phyloP scores from a whole-genome alignment of 1,284 basidiomycete genomes.

The Ustilago hordei region DNA sequence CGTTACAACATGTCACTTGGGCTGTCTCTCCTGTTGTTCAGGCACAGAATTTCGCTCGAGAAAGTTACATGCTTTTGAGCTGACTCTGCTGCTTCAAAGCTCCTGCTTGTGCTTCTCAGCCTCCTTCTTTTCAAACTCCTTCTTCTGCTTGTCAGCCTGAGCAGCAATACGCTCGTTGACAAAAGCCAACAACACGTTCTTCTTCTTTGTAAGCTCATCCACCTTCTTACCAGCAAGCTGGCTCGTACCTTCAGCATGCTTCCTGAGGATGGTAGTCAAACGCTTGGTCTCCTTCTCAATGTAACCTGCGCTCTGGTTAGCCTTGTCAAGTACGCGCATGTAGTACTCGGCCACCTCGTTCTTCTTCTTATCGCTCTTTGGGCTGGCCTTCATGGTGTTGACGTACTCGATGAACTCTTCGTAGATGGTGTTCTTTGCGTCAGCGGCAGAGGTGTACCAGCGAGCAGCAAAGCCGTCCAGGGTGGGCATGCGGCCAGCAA shows the following conservation, averaged over 20 bases:
- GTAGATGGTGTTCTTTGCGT: constrained; percentile 74
- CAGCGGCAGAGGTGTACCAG: constrained; percentile 77
- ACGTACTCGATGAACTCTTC: constrained; percentile 73
- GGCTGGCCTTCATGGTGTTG: constrained; percentile 47
- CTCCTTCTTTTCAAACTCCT: constrained; percentile 40
- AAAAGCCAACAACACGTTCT: constrained; percentile 86
- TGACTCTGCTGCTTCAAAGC: constrained; percentile 17
- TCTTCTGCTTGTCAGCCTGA: constrained; percentile 49
- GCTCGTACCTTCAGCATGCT: constrained; percentile 72
- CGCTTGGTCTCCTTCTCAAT: constrained; percentile 86
- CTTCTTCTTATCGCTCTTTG: constrained; percentile 65
- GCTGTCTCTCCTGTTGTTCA: too few species aligned
- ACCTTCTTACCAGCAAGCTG: constrained; percentile 80
- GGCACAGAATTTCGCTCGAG: not conserved
- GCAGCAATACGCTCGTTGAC: constrained; percentile 61
- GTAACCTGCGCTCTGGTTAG: constrained; percentile 79
- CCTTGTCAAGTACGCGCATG: constrained; percentile 86
- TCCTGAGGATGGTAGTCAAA: constrained; percentile 76
- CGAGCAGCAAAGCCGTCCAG: constrained; percentile 83
- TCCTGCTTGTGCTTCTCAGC: constrained; percentile 43
- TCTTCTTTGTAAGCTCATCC: constrained; percentile 92
- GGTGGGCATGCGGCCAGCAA: constrained; percentile 83
- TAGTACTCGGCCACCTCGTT: constrained; percentile 80
- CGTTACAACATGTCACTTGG: not conserved
- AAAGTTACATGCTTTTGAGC: not conserved